Base-by-base conservation (phyloP, 1,139 yeast genomes). In the Ogataea hybrid region DNA sequence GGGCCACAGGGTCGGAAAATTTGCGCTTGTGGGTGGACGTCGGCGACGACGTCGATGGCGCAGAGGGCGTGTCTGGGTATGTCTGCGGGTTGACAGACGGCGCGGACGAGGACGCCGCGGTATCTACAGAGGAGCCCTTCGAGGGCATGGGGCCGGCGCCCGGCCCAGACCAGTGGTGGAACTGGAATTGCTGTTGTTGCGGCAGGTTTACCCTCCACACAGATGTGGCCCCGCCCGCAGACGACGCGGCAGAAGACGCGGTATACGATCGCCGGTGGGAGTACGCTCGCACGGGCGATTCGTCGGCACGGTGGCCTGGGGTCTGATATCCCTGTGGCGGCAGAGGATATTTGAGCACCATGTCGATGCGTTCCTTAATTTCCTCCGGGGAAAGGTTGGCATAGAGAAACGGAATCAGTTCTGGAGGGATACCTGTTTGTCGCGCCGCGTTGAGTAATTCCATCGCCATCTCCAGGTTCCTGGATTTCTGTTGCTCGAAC, bases 331-430 rank as follows among this genome's bases (percentile, higher is more conserved):
- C 41, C 5, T 42, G 32, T 6, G 16, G 21, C n/a, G 36, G 39
- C 14, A 32, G 35, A 16, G 32, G 45, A 4, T 32, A 25, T 15
- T 12, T 20, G 12, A 32, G 25, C 14, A 36, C 22, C 22, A 30
- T 35, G 21, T 47, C 44, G 10, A 43, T 31, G 25, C 38, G 43
- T 23, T 35, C 36, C 30, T 20, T 41, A 25, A 38, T 33, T 20
- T 48, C 49, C 9, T 36, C 46, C 16, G 61, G 35, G 28, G n/a
- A 49, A 14, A 54, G 37, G 15, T 53, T 44, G 7, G 62, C 53
- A 43, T 71, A 69, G 35, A 72, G 51, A 33, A 56, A 57, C 2
- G 76, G 73, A 11, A 73, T 62, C 35, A 68, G 47, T 23, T 66
- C 72, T 9, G 64, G 61, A 5, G 59, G 51, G 2, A 56, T 41